Base-by-base conservation (phyloP, 83 land plant genomes). In the Picea mariana region DNA sequence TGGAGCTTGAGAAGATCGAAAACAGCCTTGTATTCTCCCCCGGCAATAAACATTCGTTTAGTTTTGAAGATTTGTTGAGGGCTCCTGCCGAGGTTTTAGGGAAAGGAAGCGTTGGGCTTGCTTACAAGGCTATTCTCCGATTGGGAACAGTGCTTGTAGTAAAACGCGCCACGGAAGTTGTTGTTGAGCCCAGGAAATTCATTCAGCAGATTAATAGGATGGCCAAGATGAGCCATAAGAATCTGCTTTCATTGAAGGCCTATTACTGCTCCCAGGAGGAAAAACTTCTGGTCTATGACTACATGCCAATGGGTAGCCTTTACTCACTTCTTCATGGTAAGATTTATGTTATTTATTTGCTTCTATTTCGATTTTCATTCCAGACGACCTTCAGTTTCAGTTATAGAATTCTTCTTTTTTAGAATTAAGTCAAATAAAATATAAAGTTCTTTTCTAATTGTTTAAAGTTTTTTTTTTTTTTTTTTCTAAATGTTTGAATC, bases 241-340 rank as follows among this genome's bases (percentile, higher is more conserved):
- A 83, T 67, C 34, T 83, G 75, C 62, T 83, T 20, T 26, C 82
- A 18, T n/a, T 83, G 1, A 79, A 67, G 49, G 82, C 85, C 1
- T 83, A 79, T 20, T 83, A 83, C 52, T 79, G 47, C 60, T 83
- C 85, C 34, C 67, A 52, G 20, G 64, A 83, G 58, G 85, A 83
- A 52, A 83, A 79, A 60, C 60, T 83, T 27, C 61, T 79, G 62
- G 76, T 83, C 20, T 79, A 79, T 67, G 82, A 83, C 9, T 83
- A 83, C 75, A 79, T 83, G 82, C 80, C 85, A 24, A 52, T 66
- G 55, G 85, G 85, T 9, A 68, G 65, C 61, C 81, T 83, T 23
- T 81, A 73, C n/a, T 68, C 82, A 6, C 77, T 79, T 5, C 83
- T 83, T 61, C 85, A 83, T 81, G 85, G 85, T 84, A 81, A 44